Evolutionary conservation across 2,329 filamentous ascomycete genomes (phyloP), one percentile per base, ranked within the genome.

Genomic region (Phaeosphaeriaceae sp.): DNA sequence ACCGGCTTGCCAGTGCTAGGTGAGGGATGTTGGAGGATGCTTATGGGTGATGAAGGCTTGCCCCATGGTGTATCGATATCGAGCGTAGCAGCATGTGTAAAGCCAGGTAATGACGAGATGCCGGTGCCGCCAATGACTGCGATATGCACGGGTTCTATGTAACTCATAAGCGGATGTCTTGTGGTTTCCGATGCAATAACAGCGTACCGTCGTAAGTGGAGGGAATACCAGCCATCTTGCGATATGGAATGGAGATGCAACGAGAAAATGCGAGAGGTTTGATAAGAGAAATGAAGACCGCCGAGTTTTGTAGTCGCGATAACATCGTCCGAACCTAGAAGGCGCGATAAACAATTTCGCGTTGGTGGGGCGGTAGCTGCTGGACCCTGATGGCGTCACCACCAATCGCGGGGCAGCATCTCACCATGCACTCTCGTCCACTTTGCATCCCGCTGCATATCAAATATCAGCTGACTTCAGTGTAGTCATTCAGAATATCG

Each of bases 31-130:
- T 93, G 89, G 72, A 97, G 89, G 80, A 99, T 93, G 65, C 89
- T 87, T 80, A 99, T 94, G 21, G 88, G 86, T 0, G 86, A 88
- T 41, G 87, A 89, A 2, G 95, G 91, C 52, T 82, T 78, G 70
- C 95, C 95, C 95, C 95, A 99, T 31, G 95, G 95, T 10, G 95
- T 99, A 41, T 83, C 78, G 54, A 91, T 83, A 69, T 88, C 89
- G 68, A 99, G 82, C 25, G 86, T 86, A 24, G 94, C 93, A 61
- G 96, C 89, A 72, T 92, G 91, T 20, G 88, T 89, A 84, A 95
- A 98, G 79, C 90, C 89, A 25, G 92, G 89, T 66, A 99, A 90
- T 68, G 92, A 89, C 77, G 90, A 88, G 62, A 99, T 90, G 54
- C 95, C 95, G 41, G 95, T 99, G 70, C 95, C 95, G 72, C 82